Percentiles rank a stretch among this genome's conserved stretches.
These are phyloP conservation scores for Mortierella claussenii DNA, from an alignment of 192 early-diverging fungal genomes.

Conservation along the genomic window DNA sequence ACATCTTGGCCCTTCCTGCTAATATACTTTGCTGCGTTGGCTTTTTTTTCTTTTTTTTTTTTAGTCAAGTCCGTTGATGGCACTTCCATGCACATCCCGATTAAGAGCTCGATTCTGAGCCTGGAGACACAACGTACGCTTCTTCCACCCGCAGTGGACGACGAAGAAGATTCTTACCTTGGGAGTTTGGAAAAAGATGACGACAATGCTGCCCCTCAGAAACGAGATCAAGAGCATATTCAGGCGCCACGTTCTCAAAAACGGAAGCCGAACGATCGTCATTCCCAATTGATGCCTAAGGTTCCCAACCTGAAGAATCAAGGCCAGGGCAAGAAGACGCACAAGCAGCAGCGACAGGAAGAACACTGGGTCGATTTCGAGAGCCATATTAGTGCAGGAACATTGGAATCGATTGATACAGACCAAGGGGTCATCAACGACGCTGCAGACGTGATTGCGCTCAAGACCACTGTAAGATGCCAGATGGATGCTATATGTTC, in stretches of 20 bases:
- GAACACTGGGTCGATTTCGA: background rate
- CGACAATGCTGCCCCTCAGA: background rate
- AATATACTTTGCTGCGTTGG: too few relatives aligned
- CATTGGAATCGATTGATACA: conserved; percentile 15
- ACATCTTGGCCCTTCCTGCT: background rate
- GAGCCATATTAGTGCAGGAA: conserved; percentile 1
- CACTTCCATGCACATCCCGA: conserved; percentile 27
- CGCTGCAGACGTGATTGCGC: conserved; percentile 16
- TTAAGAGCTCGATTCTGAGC: conserved; percentile 12
- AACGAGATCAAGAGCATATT: too few relatives aligned
- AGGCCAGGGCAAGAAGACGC: too few relatives aligned
- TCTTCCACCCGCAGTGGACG: background rate
- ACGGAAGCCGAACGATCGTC: too few relatives aligned
- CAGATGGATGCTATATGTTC: too few relatives aligned
- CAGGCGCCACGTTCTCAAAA: too few relatives aligned
- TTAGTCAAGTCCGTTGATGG: conserved; percentile 29
- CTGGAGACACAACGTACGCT: background rate
- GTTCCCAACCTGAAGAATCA: too few relatives aligned
- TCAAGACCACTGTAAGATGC: conserved; percentile 34
- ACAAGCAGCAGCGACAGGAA: too few relatives aligned
- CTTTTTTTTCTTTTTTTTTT: background rate
- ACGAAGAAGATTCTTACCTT: background rate
- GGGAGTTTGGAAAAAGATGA: background rate
- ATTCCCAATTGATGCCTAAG: too few relatives aligned
- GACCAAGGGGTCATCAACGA: conserved; percentile 33